A percentile compares a stretch with the other conserved stretches of the same genome.
These are phyloP conservation scores for Wallacemonas sp. DNA, from an alignment of 208 protist genomes.

Conservation along the genomic window DNA sequence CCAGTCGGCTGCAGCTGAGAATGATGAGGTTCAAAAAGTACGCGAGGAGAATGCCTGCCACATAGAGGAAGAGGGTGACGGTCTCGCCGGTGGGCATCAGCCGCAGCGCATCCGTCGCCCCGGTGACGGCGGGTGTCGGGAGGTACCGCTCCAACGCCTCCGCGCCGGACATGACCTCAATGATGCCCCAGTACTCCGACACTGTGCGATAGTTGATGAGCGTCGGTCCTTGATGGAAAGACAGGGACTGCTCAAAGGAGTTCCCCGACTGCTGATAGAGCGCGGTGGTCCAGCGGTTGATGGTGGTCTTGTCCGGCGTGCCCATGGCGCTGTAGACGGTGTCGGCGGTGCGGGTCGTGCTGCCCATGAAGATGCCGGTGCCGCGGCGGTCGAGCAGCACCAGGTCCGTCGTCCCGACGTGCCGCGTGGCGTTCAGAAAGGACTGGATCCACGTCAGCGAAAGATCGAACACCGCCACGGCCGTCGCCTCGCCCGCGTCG, in stretches of 20 bases:
- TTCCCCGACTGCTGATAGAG: conserved; percentile 30
- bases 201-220: conserved; percentile 57
- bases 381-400: conserved; percentile 50
- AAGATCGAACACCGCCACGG: conserved; percentile 38
- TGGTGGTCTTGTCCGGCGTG: conserved; percentile 30
- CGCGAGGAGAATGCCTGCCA: conserved; percentile 41
- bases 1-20: conserved; percentile 50
- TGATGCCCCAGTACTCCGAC: conserved; percentile 45
- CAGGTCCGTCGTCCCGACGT: conserved; percentile 37
- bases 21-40: conserved; percentile 63
- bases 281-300: conserved; percentile 37
- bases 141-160: conserved; percentile 49
- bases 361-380: conserved; percentile 41
- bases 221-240: conserved; percentile 28
- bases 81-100: conserved; percentile 49
- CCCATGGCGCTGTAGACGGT: conserved; percentile 31
- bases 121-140: conserved; percentile 45
- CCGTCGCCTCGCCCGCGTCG: conserved; percentile 24
- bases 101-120: conserved; percentile 50
- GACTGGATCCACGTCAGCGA: conserved; percentile 30
- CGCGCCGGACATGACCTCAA: conserved; percentile 53
- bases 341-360: conserved; percentile 20
- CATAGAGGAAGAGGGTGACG: conserved; percentile 51
- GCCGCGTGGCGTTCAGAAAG: conserved; percentile 25
- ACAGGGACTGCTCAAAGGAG: conserved; percentile 33